phyloP scores from a whole-genome alignment of 129 eudicot genomes.

The Rutidosis leptorrhynchoides region DNA sequence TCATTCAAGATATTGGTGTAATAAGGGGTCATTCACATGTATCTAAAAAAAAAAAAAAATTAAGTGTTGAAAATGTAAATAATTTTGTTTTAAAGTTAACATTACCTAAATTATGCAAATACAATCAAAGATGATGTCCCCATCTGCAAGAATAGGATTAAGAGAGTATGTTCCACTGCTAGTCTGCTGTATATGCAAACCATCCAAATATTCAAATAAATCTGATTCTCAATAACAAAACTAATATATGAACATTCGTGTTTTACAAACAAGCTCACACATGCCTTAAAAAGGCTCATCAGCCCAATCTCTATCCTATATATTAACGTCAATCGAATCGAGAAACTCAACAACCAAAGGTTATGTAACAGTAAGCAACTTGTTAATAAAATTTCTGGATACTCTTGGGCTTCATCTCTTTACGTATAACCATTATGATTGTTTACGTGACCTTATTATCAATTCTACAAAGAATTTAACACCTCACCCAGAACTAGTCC shows the following conservation, averaged over 20 bases:
- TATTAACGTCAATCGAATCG: not conserved
- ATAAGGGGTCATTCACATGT: no score
- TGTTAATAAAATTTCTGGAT: not conserved
- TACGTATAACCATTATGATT: not conserved
- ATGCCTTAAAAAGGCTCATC: no score
- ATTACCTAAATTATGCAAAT: no score
- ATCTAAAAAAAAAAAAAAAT: no score
- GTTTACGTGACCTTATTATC: not conserved
- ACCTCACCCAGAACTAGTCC: slow-evolving; percentile 87
- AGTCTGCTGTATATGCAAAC: not conserved
- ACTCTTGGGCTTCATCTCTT: not conserved
- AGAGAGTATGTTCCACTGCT: no score
- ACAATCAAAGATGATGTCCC: no score
- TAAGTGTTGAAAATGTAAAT: no score
- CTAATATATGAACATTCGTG: no score
- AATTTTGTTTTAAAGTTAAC: no score
- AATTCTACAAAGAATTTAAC: slow-evolving; percentile 46
- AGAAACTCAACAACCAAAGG: not conserved
- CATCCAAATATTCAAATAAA: not conserved
- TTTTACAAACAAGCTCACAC: no score
- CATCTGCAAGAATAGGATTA: no score
- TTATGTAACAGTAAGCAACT: not conserved
- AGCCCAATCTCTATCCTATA: not conserved
- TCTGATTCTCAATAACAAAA: not conserved
- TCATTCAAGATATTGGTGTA: no score